Evolutionary conservation across 805 yeast species (phyloP).

Genomic region (Candida easanensis): DNA sequence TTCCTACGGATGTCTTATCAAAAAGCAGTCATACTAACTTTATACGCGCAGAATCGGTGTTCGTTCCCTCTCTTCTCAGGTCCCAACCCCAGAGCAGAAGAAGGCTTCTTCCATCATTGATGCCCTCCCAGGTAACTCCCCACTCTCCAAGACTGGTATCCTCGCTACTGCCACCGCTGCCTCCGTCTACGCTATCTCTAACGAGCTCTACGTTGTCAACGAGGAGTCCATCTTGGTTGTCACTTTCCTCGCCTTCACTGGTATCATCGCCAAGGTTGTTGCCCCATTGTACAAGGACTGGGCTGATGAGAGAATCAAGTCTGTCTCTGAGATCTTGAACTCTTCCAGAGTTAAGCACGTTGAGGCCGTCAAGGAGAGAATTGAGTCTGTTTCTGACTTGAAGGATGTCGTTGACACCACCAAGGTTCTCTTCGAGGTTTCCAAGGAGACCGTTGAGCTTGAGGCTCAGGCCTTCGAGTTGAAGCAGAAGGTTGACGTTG

Average conservation of each 20-base stretch:
- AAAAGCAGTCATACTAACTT: slow-evolving; percentile 7
- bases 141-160: slow-evolving; percentile 89
- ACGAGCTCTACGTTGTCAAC: slow-evolving; percentile 88
- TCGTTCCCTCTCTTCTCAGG: slow-evolving; percentile 64
- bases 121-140: slow-evolving; percentile 89
- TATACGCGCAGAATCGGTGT: slow-evolving; percentile 41
- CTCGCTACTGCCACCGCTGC: slow-evolving; percentile 95
- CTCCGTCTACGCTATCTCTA: slow-evolving; percentile 88
- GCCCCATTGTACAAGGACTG: slow-evolving; percentile 95
- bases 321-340: slow-evolving; percentile 78
- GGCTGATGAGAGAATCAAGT: slow-evolving; percentile 83
- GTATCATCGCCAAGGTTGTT: slow-evolving; percentile 75
- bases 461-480: slow-evolving; percentile 94
- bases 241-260: slow-evolving; percentile 76
- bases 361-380: slow-evolving; percentile 89
- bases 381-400: slow-evolving; percentile 80
- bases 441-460: slow-evolving; percentile 94
- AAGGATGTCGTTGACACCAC: slow-evolving; percentile 91
- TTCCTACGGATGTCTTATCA: not conserved
- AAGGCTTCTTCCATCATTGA: slow-evolving; percentile 88
- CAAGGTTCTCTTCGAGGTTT: slow-evolving; percentile 85
- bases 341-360: slow-evolving; percentile 89
- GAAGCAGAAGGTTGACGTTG: slow-evolving; percentile 86
- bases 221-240: slow-evolving; percentile 87
- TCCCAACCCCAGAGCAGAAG: slow-evolving; percentile 66